Percentiles rank a stretch among this genome's conserved stretches.
phyloP scores from a whole-genome alignment of 345 rosid genomes.

The Erucastrum elatum region DNA sequence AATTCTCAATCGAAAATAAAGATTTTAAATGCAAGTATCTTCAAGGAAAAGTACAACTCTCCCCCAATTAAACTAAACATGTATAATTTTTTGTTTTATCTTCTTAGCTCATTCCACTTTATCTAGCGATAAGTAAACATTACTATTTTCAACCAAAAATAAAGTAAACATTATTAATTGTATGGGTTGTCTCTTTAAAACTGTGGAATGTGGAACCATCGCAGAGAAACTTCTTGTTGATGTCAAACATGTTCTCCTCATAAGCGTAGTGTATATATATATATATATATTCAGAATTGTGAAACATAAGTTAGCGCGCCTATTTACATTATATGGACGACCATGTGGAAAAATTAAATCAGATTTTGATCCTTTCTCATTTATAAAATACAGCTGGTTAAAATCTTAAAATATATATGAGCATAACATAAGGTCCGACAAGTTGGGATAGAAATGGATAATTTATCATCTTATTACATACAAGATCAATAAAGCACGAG shows the following conservation, averaged over 20 bases:
- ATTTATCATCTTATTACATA: constrained; percentile 10
- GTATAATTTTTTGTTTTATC: constrained; percentile 42
- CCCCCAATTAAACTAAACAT: constrained; percentile 39
- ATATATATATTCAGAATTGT: background rate
- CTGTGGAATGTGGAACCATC: constrained; percentile 11
- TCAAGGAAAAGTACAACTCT: constrained; percentile 50
- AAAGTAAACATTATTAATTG: background rate
- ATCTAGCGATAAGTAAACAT: constrained; percentile 14
- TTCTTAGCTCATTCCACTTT: constrained; percentile 38
- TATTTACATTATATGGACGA: background rate
- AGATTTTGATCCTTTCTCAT: background rate
- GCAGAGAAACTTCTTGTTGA: constrained; percentile 8
- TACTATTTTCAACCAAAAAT: background rate
- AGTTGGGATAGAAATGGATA: constrained; percentile 36
- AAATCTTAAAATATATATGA: background rate
- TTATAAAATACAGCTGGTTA: background rate
- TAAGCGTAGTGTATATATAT: background rate
- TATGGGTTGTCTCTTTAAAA: constrained; percentile 5
- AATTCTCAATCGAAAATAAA: constrained; percentile 40
- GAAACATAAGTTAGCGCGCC: background rate
- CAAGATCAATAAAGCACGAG: constrained; percentile 37
- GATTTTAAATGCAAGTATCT: constrained; percentile 54
- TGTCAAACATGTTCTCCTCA: background rate
- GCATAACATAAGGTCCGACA: constrained; percentile 10
- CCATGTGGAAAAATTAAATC: background rate